These are phyloP conservation scores for Lepidium africanum DNA, from an alignment of 345 rosid species.

Conservation along the genomic window DNA sequence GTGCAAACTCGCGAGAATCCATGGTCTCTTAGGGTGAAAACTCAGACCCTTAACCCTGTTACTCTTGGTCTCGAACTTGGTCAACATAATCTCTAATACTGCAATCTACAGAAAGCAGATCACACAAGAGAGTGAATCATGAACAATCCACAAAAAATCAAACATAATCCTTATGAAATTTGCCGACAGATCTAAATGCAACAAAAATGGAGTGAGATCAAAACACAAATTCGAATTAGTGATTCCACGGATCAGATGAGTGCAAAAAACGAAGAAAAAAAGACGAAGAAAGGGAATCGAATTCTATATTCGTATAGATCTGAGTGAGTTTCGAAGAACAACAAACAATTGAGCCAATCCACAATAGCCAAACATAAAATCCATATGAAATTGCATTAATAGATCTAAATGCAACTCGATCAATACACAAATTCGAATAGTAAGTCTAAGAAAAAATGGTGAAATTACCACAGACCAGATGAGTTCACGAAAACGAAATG, in stretches of 20 bases:
- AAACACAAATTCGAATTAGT: neutral
- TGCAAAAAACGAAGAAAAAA: neutral
- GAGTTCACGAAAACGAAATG: too few species aligned
- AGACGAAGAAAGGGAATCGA: neutral
- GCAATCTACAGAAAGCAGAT: neutral
- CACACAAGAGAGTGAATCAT: neutral
- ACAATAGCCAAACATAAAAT: too few species aligned
- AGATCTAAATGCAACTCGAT: too few species aligned
- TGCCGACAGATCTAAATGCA: neutral
- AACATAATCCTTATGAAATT: neutral
- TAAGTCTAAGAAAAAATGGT: too few species aligned
- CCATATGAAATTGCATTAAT: too few species aligned
- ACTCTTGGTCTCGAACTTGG: conserved; percentile 92
- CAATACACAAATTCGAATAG: too few species aligned
- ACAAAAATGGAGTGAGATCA: neutral
- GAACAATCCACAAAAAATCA: neutral
- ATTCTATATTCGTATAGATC: too few species aligned
- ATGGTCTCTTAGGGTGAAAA: conserved; percentile 81
- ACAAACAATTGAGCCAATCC: too few species aligned
- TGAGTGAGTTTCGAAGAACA: too few species aligned
- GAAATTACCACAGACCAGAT: too few species aligned
- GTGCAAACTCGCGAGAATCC: conserved; percentile 94
- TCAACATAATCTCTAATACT: conserved; percentile 35
- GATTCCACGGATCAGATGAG: neutral
- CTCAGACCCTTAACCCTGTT: conserved; percentile 90